Percentiles rank a stretch among this genome's conserved stretches.
Evolutionary conservation across 140 eudicot species (phyloP).

Genomic region (Ambrosia hybrid): DNA sequence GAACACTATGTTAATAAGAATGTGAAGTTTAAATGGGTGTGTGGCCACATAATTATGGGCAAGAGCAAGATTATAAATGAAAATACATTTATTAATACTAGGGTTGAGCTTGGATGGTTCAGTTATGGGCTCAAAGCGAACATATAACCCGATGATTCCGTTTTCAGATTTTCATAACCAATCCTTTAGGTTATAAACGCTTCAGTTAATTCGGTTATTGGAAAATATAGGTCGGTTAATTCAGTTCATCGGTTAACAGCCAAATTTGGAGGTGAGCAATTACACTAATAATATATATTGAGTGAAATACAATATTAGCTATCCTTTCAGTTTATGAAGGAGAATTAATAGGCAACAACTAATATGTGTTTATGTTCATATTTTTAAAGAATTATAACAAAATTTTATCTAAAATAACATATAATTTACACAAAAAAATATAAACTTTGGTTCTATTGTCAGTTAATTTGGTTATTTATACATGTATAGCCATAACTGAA

Average conservation of each 20-base stretch:
- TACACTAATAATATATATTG: neutral
- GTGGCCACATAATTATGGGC: neutral
- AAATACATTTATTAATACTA: neutral
- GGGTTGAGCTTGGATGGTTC: neutral
- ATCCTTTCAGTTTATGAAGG: no score
- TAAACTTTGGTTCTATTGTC: neutral
- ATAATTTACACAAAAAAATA: no score
- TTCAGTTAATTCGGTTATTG: no score
- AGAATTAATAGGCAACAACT: no score
- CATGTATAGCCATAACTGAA: neutral
- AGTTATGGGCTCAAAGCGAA: neutral
- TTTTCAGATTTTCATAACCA: neutral
- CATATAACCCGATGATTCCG: neutral
- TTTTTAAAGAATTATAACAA: neutral
- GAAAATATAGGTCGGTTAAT: neutral
- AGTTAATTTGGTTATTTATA: neutral
- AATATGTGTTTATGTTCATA: neutral
- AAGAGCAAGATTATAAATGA: conserved; percentile 1
- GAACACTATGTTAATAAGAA: neutral
- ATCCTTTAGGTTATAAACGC: neutral
- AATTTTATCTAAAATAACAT: no score
- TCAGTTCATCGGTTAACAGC: neutral
- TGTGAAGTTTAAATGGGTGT: conserved; percentile 7
- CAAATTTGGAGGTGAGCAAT: neutral
- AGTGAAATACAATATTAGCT: neutral